These are phyloP conservation scores for Pogostemon cablin DNA, from an alignment of 257 asterid species.

Conservation along the genomic window DNA sequence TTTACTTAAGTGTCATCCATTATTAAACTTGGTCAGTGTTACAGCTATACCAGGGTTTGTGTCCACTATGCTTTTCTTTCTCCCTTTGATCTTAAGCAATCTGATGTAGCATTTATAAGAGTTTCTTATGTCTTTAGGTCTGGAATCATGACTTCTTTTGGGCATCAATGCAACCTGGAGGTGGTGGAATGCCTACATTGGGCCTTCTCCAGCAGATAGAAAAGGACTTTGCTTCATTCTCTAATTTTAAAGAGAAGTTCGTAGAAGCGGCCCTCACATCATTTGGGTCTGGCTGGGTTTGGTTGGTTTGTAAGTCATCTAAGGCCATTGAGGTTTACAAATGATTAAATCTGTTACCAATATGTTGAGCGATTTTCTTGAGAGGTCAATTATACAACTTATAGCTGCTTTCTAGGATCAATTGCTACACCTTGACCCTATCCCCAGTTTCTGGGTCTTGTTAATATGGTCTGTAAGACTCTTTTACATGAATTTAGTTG, in stretches of 20 bases:
- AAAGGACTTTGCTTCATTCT: conserved; percentile 83
- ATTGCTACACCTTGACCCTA: too few relatives aligned
- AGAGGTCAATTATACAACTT: too few relatives aligned
- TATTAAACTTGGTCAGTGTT: background rate
- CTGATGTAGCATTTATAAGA: conserved; percentile 19
- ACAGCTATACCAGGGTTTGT: background rate
- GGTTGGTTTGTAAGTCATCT: conserved; percentile 89
- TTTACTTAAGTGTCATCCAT: background rate
- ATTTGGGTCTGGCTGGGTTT: conserved; percentile 94
- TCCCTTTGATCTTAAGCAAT: conserved; percentile 4
- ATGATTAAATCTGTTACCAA: background rate
- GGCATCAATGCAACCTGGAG: conserved; percentile 97
- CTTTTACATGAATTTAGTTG: too few relatives aligned
- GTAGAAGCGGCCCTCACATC: conserved; percentile 63
- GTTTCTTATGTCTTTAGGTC: conserved; percentile 48
- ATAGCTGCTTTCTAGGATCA: too few relatives aligned
- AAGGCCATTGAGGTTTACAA: conserved; percentile 16
- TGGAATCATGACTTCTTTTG: conserved; percentile 99
- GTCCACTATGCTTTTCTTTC: conserved; percentile 12
- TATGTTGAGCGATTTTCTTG: too few relatives aligned
- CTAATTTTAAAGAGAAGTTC: conserved; percentile 74
- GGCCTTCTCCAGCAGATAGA: conserved; percentile 85
- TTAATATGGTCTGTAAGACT: too few relatives aligned
- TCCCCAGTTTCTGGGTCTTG: too few relatives aligned
- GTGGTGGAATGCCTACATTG: conserved; percentile 70